Evolutionary conservation across 2,329 filamentous ascomycete species (phyloP).

Genomic region (Stachybotrys echinatus): DNA sequence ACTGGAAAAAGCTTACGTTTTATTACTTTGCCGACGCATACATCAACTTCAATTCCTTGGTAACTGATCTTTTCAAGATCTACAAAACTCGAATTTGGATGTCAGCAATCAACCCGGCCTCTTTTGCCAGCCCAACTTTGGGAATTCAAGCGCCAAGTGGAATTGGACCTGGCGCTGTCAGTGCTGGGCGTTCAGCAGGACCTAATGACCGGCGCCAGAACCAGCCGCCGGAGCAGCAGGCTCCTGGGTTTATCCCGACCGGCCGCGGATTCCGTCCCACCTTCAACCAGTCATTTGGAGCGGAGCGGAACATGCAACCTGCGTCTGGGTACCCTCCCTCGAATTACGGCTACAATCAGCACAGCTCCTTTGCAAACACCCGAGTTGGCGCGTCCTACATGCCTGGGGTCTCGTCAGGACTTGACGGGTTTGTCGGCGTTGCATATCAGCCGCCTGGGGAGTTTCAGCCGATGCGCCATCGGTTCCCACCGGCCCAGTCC

Average conservation of each 20-base stretch:
- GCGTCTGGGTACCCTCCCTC: constrained; percentile 26
- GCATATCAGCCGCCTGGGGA: constrained; percentile 31
- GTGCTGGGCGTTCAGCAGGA: constrained; percentile 41
- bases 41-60: constrained; percentile 97
- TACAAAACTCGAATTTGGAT: constrained; percentile 99
- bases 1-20: constrained; percentile 98
- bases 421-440: constrained; percentile 22
- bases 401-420: constrained; percentile 17
- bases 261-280: constrained; percentile 36
- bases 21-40: constrained; percentile 98
- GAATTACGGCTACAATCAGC: constrained; percentile 28
- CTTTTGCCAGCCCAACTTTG: constrained; percentile 75
- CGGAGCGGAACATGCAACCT: constrained; percentile 35
- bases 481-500: constrained; percentile 37
- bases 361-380: constrained; percentile 25
- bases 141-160: constrained; percentile 66
- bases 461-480: constrained; percentile 41
- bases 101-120: constrained; percentile 97
- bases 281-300: constrained; percentile 32
- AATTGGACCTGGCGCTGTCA: constrained; percentile 62
- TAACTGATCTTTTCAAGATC: constrained; percentile 97
- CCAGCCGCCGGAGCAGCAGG: constrained; percentile 27
- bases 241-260: constrained; percentile 30
- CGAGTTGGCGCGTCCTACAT: constrained; percentile 22
- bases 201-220: constrained; percentile 42